Evolutionary conservation across 1,139 yeast genomes (phyloP).

Genomic region (Kurtzmaniella quercitrusa): DNA sequence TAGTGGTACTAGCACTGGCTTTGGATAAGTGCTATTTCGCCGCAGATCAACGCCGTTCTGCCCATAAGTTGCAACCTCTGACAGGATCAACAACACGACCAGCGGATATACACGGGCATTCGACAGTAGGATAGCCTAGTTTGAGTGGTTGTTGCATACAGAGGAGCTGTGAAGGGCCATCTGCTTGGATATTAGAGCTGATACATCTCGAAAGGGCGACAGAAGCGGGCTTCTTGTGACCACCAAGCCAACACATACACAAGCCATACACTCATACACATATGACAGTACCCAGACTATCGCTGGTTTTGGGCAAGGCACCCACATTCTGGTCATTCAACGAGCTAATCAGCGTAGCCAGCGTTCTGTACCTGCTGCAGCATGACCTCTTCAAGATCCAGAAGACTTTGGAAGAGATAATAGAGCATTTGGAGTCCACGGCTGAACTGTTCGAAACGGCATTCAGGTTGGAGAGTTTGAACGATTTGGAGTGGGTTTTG

Average conservation of each 20-base stretch:
- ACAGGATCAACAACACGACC: background rate
- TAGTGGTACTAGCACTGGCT: no score
- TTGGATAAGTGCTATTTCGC: no score
- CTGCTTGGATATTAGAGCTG: no score
- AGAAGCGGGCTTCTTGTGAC: conserved; percentile 3
- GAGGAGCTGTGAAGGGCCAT: no score
- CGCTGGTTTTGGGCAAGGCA: conserved; percentile 15
- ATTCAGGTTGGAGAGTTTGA: conserved; percentile 2
- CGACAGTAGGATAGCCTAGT: no score
- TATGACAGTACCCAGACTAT: conserved; percentile 8
- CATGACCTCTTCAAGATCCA: conserved; percentile 30
- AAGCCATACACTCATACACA: background rate
- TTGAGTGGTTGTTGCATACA: no score
- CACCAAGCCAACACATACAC: no score
- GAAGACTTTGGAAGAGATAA: conserved; percentile 29
- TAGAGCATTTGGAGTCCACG: conserved; percentile 21
- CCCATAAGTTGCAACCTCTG: no score
- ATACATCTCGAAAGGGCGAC: background rate
- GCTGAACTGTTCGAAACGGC: conserved; percentile 15
- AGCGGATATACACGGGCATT: background rate
- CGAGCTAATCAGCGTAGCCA: conserved; percentile 23
- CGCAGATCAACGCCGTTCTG: no score
- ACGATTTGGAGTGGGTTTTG: conserved; percentile 39
- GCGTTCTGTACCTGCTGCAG: conserved; percentile 17
- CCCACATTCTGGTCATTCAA: conserved; percentile 32